Evolutionary conservation across 1,284 basidiomycete genomes (phyloP), one percentile per base, ranked within the genome.

Genomic region (Gymnopus androsaceus): DNA sequence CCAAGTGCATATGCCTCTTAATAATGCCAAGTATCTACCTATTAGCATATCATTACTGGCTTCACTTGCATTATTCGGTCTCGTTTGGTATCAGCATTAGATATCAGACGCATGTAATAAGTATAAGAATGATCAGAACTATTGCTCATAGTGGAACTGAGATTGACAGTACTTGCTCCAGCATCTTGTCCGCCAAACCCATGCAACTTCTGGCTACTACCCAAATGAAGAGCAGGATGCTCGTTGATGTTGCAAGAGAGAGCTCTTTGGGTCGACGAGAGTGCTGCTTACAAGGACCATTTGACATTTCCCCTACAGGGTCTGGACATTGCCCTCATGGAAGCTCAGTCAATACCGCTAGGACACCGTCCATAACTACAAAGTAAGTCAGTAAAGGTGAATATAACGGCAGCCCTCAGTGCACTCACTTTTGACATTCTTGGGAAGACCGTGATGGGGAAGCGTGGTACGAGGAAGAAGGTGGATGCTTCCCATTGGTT

Each of bases 401-500:
- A 63, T 27, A 61, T 45, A 59, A 60, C 50, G 65, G 45, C 48
- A 46, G 25, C 27, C 28, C n/a, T 44, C 23, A 50, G 48, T 58
- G 34, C 25, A 82, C 87, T 72, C 67, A 92, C 90, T 75, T 78
- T 92, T 92, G 75, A 92, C 77, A 67, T 91, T 92, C 74, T 84
- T 81, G 53, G 88, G 87, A 25, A 82, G 63, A 30, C 70, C 63
- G 51, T 70, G 58, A 58, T 74, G 71, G 60, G n/a, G 72, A 38
- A 38, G 51, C 38, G 57, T 54, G 69, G 63, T 55, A 61, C 40
- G 49, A 67, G 47, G 50, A 46, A 41, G 71, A 65, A 54, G 74
- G 75, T 60, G 59, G 48, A 33, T 57, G 51, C 54, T 58, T 60
- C 27, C 48, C 66, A 61, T 70, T 72, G 27, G 80, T 81, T 57